A percentile compares a stretch with the other conserved stretches of the same genome.
Evolutionary conservation across 2,329 filamentous ascomycete genomes (phyloP).

Genomic region (Pyrenophora graminea): DNA sequence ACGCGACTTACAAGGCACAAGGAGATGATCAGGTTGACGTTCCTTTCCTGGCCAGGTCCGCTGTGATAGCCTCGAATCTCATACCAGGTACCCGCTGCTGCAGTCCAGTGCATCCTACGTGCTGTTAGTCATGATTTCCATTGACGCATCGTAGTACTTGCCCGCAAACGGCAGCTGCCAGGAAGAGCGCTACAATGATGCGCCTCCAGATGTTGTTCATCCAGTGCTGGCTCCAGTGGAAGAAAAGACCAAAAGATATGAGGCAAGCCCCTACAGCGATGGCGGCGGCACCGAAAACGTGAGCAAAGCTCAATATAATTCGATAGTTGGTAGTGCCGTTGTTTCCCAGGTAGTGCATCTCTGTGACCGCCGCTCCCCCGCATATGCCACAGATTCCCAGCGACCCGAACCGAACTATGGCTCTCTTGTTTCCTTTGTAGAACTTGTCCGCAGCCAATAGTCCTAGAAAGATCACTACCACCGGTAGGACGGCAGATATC

Average conservation of each 20-base stretch:
- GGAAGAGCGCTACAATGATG: conserved; percentile 65
- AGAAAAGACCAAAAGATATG: conserved; percentile 74
- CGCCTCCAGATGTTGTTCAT: conserved; percentile 79
- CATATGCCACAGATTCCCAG: conserved; percentile 65
- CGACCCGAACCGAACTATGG: conserved; percentile 33
- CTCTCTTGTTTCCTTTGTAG: conserved; percentile 34
- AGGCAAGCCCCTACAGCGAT: conserved; percentile 76
- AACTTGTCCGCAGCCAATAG: conserved; percentile 67
- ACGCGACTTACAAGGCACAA: conserved; percentile 64
- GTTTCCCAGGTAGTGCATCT: conserved; percentile 90
- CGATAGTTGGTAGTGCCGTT: conserved; percentile 77
- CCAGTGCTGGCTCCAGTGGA: conserved; percentile 75
- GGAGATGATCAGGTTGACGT: conserved; percentile 73
- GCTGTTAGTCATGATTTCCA: not conserved
- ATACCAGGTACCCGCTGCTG: conserved; percentile 72
- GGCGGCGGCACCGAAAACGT: conserved; percentile 69
- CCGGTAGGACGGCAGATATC: conserved; percentile 78
- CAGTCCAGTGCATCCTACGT: conserved; percentile 77
- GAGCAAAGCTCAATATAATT: conserved; percentile 63
- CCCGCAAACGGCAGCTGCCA: conserved; percentile 76
- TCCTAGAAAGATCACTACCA: conserved; percentile 72
- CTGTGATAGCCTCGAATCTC: conserved; percentile 56
- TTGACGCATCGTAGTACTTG: not conserved
- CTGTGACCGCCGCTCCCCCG: conserved; percentile 75
- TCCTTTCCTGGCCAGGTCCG: conserved; percentile 51